These are phyloP conservation scores for Cryptococcus neoformans DNA, from an alignment of 1,284 basidiomycete species.

Conservation along the genomic window DNA sequence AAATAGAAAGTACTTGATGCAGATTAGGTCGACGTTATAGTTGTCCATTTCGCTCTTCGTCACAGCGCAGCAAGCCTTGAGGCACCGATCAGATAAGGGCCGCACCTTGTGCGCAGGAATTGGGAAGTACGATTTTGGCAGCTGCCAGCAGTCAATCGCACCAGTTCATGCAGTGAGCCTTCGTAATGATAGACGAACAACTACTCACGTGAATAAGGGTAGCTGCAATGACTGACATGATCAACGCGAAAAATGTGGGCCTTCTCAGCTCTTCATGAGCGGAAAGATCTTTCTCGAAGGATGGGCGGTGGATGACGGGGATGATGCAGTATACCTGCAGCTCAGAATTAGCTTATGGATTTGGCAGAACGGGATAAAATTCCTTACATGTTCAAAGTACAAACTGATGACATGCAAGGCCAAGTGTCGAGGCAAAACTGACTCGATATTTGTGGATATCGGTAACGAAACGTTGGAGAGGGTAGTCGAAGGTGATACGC, in stretches of 20 bases:
- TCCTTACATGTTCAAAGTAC: slow-evolving; percentile 26
- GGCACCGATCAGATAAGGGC: slow-evolving; percentile 17
- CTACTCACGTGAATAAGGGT: slow-evolving; percentile 24
- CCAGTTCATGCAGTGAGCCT: neutral
- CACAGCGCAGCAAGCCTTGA: slow-evolving; percentile 18
- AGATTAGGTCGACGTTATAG: slow-evolving; percentile 16
- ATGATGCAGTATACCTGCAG: slow-evolving; percentile 24
- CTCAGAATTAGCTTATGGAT: neutral
- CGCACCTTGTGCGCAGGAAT: slow-evolving; percentile 16
- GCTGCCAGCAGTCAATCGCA: neutral
- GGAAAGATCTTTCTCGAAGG: slow-evolving; percentile 23
- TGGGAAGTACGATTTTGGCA: slow-evolving; percentile 22
- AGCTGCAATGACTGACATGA: slow-evolving; percentile 24
- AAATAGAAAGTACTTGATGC: slow-evolving; percentile 23
- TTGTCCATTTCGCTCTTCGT: slow-evolving; percentile 18
- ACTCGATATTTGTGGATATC: slow-evolving; percentile 14
- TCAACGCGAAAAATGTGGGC: slow-evolving; percentile 20
- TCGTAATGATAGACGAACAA: neutral
- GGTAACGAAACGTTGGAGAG: slow-evolving; percentile 9
- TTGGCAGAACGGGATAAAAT: neutral
- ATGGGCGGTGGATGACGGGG: slow-evolving; percentile 22
- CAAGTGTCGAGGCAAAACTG: slow-evolving; percentile 19
- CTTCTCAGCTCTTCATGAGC: slow-evolving; percentile 18
- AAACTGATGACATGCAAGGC: slow-evolving; percentile 20
- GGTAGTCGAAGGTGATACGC: slow-evolving; percentile 10